Percentiles rank a stretch among this genome's conserved stretches.
Conservation (phyloP, 805 yeast species). For the Candida piceae region DNA sequence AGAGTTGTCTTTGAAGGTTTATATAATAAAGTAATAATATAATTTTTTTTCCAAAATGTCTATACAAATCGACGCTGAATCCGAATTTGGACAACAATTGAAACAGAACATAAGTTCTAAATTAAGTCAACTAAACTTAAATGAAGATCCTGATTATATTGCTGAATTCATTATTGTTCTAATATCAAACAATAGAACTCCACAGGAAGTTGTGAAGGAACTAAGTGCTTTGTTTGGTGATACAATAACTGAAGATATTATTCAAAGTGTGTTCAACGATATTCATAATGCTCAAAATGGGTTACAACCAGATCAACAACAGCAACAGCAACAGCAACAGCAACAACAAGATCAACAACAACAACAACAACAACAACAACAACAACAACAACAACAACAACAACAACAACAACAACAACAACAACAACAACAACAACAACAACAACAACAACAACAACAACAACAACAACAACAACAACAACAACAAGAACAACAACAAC, state of each 20-base stretch:
- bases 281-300: slow-evolving; percentile 34
- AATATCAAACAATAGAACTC: slow-evolving; percentile 61
- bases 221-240: slow-evolving; percentile 57
- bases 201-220: slow-evolving; percentile 56
- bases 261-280: slow-evolving; percentile 54
- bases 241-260: slow-evolving; percentile 52
- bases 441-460: slow-evolving; percentile 15
- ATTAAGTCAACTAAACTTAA: slow-evolving; percentile 36
- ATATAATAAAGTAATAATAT: too few species aligned
- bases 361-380: slow-evolving; percentile 10
- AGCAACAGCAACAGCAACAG: slow-evolving; percentile 9
- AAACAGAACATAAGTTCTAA: slow-evolving; percentile 39
- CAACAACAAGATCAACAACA: slow-evolving; percentile 8
- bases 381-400: slow-evolving; percentile 1
- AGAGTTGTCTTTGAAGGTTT: too few species aligned
- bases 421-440: slow-evolving; percentile 14
- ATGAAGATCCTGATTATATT: slow-evolving; percentile 53
- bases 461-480: slow-evolving; percentile 16
- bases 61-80: slow-evolving; percentile 26
- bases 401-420: slow-evolving; percentile 11
- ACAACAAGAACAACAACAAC: slow-evolving; percentile 14
- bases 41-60: too few species aligned
- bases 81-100: slow-evolving; percentile 36
- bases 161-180: slow-evolving; percentile 72
- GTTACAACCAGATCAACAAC: slow-evolving; percentile 3